Evolutionary conservation across 306 rosid species (phyloP).

Genomic region (Casuarina cunninghamiana): DNA sequence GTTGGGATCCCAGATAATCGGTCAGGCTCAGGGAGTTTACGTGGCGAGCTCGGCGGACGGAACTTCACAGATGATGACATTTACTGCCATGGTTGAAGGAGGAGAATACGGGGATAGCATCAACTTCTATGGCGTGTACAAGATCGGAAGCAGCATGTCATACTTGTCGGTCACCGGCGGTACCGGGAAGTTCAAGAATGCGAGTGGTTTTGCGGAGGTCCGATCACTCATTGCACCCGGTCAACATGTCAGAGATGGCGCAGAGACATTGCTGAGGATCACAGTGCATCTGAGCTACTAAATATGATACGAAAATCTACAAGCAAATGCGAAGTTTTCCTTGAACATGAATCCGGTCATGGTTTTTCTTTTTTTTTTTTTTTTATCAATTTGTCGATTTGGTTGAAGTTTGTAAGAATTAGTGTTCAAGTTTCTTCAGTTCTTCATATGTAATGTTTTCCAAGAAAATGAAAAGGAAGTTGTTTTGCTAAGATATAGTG

Average conservation of each 20-base stretch:
- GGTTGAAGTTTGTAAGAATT: slow-evolving; percentile 21
- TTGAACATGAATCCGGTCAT: slow-evolving; percentile 19
- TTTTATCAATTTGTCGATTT: slow-evolving; percentile 24
- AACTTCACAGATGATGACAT: slow-evolving; percentile 76
- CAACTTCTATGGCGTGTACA: slow-evolving; percentile 71
- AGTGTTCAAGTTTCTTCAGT: background rate
- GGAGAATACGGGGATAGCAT: slow-evolving; percentile 88
- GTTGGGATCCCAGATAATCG: slow-evolving; percentile 67
- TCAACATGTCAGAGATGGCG: slow-evolving; percentile 76
- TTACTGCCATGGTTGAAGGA: slow-evolving; percentile 84
- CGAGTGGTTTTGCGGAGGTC: slow-evolving; percentile 74
- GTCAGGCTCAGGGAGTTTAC: slow-evolving; percentile 79
- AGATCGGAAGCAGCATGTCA: slow-evolving; percentile 76
- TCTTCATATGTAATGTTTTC: slow-evolving; percentile 18
- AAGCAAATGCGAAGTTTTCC: slow-evolving; percentile 14
- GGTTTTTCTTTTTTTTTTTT: background rate
- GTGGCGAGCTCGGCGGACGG: slow-evolving; percentile 89
- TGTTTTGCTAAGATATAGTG: background rate
- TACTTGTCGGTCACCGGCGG: slow-evolving; percentile 75
- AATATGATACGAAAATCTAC: slow-evolving; percentile 17
- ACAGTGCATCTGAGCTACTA: slow-evolving; percentile 56
- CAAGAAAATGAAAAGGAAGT: background rate
- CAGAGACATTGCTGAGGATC: slow-evolving; percentile 82
- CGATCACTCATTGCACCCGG: slow-evolving; percentile 74
- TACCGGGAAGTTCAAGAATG: slow-evolving; percentile 79